phyloP scores from a whole-genome alignment of 345 rosid species.

The Camelina hispida region DNA sequence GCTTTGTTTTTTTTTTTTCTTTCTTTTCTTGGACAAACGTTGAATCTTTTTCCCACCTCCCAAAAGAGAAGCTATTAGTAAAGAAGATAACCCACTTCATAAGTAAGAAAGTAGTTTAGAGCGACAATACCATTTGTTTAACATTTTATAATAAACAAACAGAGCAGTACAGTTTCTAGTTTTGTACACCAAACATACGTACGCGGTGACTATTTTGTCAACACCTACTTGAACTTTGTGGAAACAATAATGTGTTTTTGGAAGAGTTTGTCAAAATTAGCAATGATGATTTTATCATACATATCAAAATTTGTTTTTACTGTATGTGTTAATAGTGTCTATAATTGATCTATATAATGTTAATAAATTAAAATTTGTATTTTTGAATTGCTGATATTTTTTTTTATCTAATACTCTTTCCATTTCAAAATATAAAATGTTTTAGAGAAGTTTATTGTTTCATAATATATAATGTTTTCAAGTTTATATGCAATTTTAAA shows the following conservation, averaged over 20 bases:
- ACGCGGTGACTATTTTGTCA: background rate
- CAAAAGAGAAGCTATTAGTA: background rate
- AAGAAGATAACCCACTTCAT: conserved; percentile 37
- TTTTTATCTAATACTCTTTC: too few species aligned
- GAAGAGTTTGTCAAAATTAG: background rate
- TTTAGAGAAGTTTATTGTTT: too few species aligned
- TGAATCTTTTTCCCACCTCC: conserved; percentile 39
- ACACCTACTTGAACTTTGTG: background rate
- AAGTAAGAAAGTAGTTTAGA: conserved; percentile 12
- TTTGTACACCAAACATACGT: conserved; percentile 12
- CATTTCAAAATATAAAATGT: too few species aligned
- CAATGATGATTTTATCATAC: background rate
- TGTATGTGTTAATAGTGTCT: too few species aligned
- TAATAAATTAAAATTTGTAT: background rate
- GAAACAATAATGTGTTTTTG: background rate
- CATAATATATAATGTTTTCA: too few species aligned
- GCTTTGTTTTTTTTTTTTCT: background rate
- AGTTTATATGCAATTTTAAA: too few species aligned
- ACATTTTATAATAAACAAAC: background rate
- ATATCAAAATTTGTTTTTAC: too few species aligned
- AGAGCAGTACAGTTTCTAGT: conserved; percentile 9
- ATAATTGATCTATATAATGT: too few species aligned
- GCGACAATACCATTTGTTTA: background rate
- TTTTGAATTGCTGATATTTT: background rate
- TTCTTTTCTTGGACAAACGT: conserved; percentile 32